phyloP scores from a whole-genome alignment of 768 basidiomycete species.

The Russula sp. region DNA sequence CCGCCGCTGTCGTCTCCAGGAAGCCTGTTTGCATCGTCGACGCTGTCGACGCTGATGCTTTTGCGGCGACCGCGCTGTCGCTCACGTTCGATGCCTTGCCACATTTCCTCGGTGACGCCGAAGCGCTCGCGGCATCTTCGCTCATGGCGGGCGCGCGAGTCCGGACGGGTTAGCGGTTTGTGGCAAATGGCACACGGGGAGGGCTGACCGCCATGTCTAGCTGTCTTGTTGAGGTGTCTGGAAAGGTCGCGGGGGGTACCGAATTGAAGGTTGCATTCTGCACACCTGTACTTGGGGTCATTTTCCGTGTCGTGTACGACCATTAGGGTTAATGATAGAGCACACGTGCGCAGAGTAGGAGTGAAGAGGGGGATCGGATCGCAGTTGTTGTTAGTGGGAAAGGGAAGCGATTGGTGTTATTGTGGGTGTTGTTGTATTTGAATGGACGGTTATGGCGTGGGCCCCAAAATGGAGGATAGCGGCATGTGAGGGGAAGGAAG shows the following conservation, averaged over 20 bases:
- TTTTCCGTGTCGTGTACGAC: constrained; percentile 17
- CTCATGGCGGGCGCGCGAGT: constrained; percentile 26
- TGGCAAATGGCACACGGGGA: constrained; percentile 27
- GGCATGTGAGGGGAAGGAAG: constrained; percentile 12
- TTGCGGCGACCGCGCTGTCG: constrained; percentile 26
- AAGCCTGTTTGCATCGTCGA: constrained; percentile 3
- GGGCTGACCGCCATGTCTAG: constrained; percentile 23
- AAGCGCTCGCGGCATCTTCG: constrained; percentile 29
- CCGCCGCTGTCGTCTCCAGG: background rate
- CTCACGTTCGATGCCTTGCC: constrained; percentile 24
- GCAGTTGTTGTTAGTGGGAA: background rate
- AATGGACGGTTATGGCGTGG: constrained; percentile 5
- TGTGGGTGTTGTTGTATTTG: constrained; percentile 5
- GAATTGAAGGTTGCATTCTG: constrained; percentile 27
- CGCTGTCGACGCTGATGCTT: constrained; percentile 20
- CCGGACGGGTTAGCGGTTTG: constrained; percentile 25
- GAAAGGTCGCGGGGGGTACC: constrained; percentile 27
- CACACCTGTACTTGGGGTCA: constrained; percentile 25
- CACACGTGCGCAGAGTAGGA: background rate
- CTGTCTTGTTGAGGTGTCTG: constrained; percentile 25
- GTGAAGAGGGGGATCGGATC: background rate
- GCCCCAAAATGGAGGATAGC: constrained; percentile 12
- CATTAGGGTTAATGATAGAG: constrained; percentile 9
- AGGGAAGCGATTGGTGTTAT: background rate
- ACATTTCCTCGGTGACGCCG: constrained; percentile 29